Base-by-base conservation (phyloP, 306 rosid species). In the Castanea crenata region DNA sequence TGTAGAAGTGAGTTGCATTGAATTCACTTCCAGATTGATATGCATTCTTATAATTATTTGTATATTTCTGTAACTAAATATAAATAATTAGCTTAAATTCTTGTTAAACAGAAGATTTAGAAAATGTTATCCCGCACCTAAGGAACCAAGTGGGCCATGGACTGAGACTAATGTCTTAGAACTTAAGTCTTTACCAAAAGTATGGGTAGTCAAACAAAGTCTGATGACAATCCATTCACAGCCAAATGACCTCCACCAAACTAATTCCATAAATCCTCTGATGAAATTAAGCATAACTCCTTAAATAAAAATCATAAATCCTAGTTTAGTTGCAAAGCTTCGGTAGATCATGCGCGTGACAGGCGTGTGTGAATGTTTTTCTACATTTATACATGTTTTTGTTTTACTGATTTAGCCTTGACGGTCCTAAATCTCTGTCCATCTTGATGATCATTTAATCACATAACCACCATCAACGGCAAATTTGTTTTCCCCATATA, bases 361-460 rank as follows among this genome's bases (percentile, higher is more conserved):
- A 41, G 46, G 11, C 11, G 1, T 41, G 46, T 41, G 46, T 14
- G 6, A n/a, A 16, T 29, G 20, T 27, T 15, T 6, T 44, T 34
- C 46, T 65, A 32, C 4, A 18, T 65, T 44, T 14, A 18, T 31
- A 34, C 46, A 65, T 32, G 71, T 65, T 32, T 34, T 8, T 12
- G n/a, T 65, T 32, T 32, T 32, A 44, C 14, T 65, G 49, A 63
- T 15, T 15, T 29, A 63, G 41, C 69, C 69, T 29, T 29, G 69
- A 64, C 2, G 0, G 27, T 64, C 27, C 16, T 34, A 19, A 34
- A 35, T 67, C 58, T 27, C 20, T 46, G 44, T 63, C 11, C 67
- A 61, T 34, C 18, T 55, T 67, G 46, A 72, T 57, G 55, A 71
- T 75, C 74, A 41, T 62, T 46, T 49, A 74, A 59, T 34, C 5